Evolutionary conservation across 305 asterid species (phyloP), one percentile per base, ranked within the genome.

Genomic region (Ilex paraguariensis): DNA sequence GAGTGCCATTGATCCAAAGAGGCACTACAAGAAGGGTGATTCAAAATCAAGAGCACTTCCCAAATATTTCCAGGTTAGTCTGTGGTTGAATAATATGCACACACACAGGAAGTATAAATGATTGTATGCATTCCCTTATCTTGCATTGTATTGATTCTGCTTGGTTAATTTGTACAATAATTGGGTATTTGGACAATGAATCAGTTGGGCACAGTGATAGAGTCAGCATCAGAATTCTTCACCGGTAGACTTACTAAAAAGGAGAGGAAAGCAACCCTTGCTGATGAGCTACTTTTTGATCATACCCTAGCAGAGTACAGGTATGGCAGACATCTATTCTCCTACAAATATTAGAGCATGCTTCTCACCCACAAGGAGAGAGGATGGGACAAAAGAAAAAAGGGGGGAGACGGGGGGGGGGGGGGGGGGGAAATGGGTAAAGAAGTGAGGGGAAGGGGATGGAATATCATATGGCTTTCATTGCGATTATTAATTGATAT

Each of bases 151-250:
- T 21, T 21, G 28, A 21, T 21, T 21, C 28, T 21, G 28, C 28
- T 21, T 21, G 28, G 28, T 21, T 21, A 21, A 21, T 42, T 42
- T 6, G 10, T 42, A 42, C 48, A 15, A 39, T 61, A 63, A 51
- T 64, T 10, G 59, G 58, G 61, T 56, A 11, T 31, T 50, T 59
- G 72, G 51, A 57, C 61, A 45, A 61, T 68, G 56, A 53, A 71
- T 64, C 80, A 87, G 95, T 86, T 87, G 57, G 97, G 95, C 14
- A 84, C 95, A 57, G 92, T 87, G 56, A 75, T 90, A 62, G 95
- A 83, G 74, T 71, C 91, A 2, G 75, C 90, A 36, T 64, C 88
- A 3, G 97, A 87, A 71, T 90, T 75, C 78, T 82, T 69, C 65
- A 33, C 81, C 0, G 80, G 88, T 49, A 80, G 95, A 79, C 95